These are phyloP conservation scores for Pichia paraexigua DNA, from an alignment of 805 yeast genomes.

Conservation along the genomic window DNA sequence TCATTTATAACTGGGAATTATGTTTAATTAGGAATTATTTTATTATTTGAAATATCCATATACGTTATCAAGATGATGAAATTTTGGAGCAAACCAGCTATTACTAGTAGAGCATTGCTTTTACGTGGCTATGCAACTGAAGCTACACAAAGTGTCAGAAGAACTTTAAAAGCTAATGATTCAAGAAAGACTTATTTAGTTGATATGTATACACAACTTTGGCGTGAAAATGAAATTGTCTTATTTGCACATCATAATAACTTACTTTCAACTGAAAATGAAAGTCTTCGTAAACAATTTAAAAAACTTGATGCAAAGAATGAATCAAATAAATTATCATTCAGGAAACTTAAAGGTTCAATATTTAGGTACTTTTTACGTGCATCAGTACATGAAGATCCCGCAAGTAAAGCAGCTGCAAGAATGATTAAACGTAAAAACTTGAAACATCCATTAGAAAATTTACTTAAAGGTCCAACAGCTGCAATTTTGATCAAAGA, in stretches of 20 bases:
- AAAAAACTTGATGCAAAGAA: constrained; percentile 49
- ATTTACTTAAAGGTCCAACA: constrained; percentile 77
- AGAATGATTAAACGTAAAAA: constrained; percentile 32
- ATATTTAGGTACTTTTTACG: constrained; percentile 71
- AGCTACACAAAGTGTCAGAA: constrained; percentile 1
- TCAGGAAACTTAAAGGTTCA: constrained; percentile 60
- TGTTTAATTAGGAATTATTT: neutral
- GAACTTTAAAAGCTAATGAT: constrained; percentile 49
- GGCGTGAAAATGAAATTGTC: constrained; percentile 61
- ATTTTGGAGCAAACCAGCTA: neutral
- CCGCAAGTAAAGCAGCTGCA: constrained; percentile 51
- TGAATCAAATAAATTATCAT: constrained; percentile 21
- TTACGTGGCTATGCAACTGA: constrained; percentile 8
- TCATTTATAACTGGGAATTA: neutral
- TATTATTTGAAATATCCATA: neutral
- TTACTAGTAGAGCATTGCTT: neutral
- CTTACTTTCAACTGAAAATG: constrained; percentile 61
- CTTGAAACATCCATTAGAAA: constrained; percentile 57
- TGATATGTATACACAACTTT: constrained; percentile 67
- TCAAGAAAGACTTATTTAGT: constrained; percentile 83
- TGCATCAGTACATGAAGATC: constrained; percentile 62
- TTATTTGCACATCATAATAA: constrained; percentile 83
- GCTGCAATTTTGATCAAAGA: constrained; percentile 64
- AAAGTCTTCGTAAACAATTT: constrained; percentile 52
- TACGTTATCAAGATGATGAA: constrained; percentile 2